Evolutionary conservation across 129 eudicot genomes (phyloP).

Genomic region (Lonicera japonica): DNA sequence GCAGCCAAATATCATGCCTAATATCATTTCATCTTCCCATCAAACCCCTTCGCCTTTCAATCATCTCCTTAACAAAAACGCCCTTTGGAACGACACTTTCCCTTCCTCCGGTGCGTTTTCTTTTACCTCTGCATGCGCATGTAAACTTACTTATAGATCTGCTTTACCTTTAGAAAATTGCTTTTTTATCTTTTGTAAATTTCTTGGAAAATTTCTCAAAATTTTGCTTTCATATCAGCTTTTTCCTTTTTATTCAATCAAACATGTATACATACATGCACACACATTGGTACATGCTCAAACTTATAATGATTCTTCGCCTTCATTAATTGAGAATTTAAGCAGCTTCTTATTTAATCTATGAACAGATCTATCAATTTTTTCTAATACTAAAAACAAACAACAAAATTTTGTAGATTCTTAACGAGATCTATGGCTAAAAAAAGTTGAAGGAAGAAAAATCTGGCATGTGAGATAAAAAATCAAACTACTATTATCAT

Average conservation of each 20-base stretch:
- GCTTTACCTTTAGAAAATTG: neutral
- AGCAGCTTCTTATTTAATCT: neutral
- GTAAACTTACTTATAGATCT: neutral
- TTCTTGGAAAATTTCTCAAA: neutral
- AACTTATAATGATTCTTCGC: neutral
- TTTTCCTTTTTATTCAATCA: neutral
- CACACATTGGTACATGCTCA: too few relatives aligned
- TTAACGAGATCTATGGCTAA: neutral
- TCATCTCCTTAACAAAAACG: slow-evolving; percentile 26
- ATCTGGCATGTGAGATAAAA: too few relatives aligned
- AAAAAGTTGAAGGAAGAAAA: neutral
- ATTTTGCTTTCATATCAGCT: too few relatives aligned
- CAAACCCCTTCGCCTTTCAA: slow-evolving; percentile 24
- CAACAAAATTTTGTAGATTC: neutral
- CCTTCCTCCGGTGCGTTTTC: slow-evolving; percentile 22
- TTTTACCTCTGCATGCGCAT: neutral
- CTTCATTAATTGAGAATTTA: neutral
- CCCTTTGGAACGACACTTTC: slow-evolving; percentile 23
- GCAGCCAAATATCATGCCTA: slow-evolving; percentile 45
- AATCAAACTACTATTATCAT: neutral
- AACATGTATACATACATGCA: neutral
- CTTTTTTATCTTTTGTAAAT: neutral
- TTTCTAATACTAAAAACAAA: too few relatives aligned
- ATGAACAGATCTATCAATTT: too few relatives aligned
- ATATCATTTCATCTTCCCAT: slow-evolving; percentile 16